Evolutionary conservation across 805 yeast genomes (phyloP), one percentile per base, ranked within the genome.

Genomic region (Kluyveromyces nonfermentans): DNA sequence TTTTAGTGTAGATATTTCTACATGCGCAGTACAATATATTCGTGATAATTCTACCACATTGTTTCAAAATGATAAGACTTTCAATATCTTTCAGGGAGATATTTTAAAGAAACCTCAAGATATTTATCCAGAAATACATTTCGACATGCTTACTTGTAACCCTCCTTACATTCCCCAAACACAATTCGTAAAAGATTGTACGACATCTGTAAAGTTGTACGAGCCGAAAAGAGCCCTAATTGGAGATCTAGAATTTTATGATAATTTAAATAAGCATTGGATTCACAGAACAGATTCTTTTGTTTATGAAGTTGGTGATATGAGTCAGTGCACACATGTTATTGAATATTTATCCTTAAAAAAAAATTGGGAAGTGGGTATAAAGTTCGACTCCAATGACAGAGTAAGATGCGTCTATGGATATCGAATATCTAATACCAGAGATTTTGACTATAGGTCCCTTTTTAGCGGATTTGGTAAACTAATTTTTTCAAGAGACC

Each of bases 151-250:
- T 1, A 73, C 81, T 0, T 77, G 95, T n/a, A 90, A 90, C 53
- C 98, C 98, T 1, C 98, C 98, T 0, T 90, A 90, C 56, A 80
- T 89, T 5, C 62, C 72, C 9, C 45, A 37, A 7, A 20, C 41
- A 3, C 38, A 42, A 9, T 55, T 51, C 39, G 43, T 42, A 9
- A 57, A 60, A 33, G 78, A 77, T 3, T 75, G 79, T 0, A 83
- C 78, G 45, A 57, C 54, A 37, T 82, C 95, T 0, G 97, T 90
- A 0, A 64, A 73, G 33, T 33, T 62, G 10, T 81, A 73, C 60
- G 98, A 90, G 63, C 97, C 98, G 0, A 53, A 57, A 20, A 57
- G 76, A 15, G 97, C 97, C 0, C 67, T 90, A n/a, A 62, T 84
- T 2, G 97, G 96, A 0, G 80, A 81, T 43, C 50, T 71, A 3